phyloP scores from a whole-genome alignment of 2,329 filamentous ascomycete species.

The Botrytis fragariae region DNA sequence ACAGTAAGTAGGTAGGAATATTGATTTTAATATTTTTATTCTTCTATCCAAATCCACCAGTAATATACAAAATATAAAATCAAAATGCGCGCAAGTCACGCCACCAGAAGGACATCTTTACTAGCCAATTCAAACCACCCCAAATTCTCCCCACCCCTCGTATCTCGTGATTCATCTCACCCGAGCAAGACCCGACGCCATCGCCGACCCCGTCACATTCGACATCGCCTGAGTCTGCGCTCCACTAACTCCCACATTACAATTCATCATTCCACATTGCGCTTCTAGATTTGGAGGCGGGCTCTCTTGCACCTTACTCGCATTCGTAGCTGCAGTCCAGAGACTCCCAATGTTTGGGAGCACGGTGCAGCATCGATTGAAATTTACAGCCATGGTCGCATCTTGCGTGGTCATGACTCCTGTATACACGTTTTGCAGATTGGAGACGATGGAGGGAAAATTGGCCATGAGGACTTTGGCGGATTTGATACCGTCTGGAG shows the following conservation, averaged over 20 bases:
- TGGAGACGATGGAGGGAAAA: slow-evolving; percentile 26
- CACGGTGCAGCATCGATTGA: slow-evolving; percentile 27
- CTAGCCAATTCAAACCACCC: neutral
- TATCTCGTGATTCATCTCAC: neutral
- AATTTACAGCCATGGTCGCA: slow-evolving; percentile 26
- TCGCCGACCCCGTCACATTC: neutral
- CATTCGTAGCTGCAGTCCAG: slow-evolving; percentile 22
- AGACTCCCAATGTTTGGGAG: slow-evolving; percentile 25
- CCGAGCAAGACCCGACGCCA: neutral
- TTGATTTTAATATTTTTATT: neutral
- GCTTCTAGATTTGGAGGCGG: slow-evolving; percentile 22
- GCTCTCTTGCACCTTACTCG: slow-evolving; percentile 17
- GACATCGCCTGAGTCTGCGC: neutral
- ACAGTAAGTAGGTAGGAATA: neutral
- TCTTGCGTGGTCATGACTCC: slow-evolving; percentile 25
- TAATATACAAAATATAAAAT: neutral
- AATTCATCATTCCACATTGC: slow-evolving; percentile 26
- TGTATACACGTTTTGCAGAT: slow-evolving; percentile 22
- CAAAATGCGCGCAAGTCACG: neutral
- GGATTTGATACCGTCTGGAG: slow-evolving; percentile 21
- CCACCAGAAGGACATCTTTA: neutral
- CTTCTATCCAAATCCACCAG: neutral
- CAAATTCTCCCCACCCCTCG: neutral
- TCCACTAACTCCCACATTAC: slow-evolving; percentile 22
- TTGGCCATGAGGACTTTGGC: slow-evolving; percentile 28